Conservation (phyloP, 1,139 yeast species). For the Zhuliangozyma parablackwelliae region DNA sequence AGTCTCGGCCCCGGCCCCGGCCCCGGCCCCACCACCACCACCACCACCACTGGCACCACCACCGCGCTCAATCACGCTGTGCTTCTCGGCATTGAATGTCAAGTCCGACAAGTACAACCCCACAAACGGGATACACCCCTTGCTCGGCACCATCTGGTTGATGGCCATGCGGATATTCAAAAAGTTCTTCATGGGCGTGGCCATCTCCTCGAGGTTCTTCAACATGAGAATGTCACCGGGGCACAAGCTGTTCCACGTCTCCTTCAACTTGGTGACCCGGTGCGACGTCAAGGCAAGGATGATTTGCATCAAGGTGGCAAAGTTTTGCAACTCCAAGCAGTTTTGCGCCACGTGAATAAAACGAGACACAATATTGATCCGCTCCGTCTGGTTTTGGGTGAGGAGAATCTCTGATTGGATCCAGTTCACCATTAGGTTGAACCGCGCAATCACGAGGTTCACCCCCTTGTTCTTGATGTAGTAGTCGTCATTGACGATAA, state of each 20-base stretch:
- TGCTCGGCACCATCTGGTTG: slow-evolving; percentile 58
- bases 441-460: slow-evolving; percentile 80
- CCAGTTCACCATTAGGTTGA: slow-evolving; percentile 90
- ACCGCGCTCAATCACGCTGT: slow-evolving; percentile 30
- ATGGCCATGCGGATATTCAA: slow-evolving; percentile 59
- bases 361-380: slow-evolving; percentile 66
- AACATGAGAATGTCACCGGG: slow-evolving; percentile 58
- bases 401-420: slow-evolving; percentile 79
- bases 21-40: neutral
- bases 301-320: slow-evolving; percentile 82
- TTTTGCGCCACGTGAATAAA: slow-evolving; percentile 83
- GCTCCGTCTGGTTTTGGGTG: slow-evolving; percentile 54
- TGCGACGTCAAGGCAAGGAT: slow-evolving; percentile 78
- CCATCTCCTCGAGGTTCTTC: slow-evolving; percentile 59
- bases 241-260: slow-evolving; percentile 69
- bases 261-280: slow-evolving; percentile 53
- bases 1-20: slow-evolving; percentile 1
- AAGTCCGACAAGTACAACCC: slow-evolving; percentile 83
- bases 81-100: slow-evolving; percentile 73
- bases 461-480: slow-evolving; percentile 58
- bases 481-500: slow-evolving; percentile 58
- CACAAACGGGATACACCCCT: slow-evolving; percentile 86
- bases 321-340: slow-evolving; percentile 71
- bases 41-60: slow-evolving; percentile 1
- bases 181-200: slow-evolving; percentile 66